Conservation (phyloP, 2,329 filamentous ascomycete genomes). For the Penicillium sp. region DNA sequence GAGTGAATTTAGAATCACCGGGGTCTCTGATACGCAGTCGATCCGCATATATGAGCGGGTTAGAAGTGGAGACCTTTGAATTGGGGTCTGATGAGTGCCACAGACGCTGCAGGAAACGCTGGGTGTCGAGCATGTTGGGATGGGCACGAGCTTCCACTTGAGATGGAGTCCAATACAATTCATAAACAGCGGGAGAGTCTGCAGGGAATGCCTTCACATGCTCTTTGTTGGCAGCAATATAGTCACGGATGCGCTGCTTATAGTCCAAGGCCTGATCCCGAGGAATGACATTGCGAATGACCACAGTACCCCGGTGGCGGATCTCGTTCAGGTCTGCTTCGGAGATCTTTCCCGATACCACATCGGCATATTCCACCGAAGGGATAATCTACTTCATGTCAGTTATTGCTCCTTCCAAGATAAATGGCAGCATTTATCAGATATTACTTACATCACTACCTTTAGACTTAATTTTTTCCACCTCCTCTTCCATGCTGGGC, state of each 20-base stretch:
- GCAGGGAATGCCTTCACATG: slow-evolving; percentile 60
- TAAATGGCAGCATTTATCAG: neutral
- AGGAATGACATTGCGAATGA: slow-evolving; percentile 65
- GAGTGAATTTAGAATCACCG: slow-evolving; percentile 67
- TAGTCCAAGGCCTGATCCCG: slow-evolving; percentile 61
- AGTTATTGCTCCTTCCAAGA: neutral
- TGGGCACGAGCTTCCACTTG: slow-evolving; percentile 68
- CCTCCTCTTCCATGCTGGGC: slow-evolving; percentile 39
- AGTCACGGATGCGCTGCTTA: slow-evolving; percentile 64
- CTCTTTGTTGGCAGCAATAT: slow-evolving; percentile 60
- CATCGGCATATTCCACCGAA: slow-evolving; percentile 41
- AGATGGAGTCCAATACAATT: slow-evolving; percentile 70
- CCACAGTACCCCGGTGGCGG: slow-evolving; percentile 58
- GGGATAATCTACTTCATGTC: slow-evolving; percentile 38
- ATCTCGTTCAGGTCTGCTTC: slow-evolving; percentile 50
- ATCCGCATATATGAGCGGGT: slow-evolving; percentile 68
- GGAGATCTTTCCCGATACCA: slow-evolving; percentile 38
- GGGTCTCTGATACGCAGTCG: slow-evolving; percentile 69
- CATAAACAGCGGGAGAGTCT: slow-evolving; percentile 67
- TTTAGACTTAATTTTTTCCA: slow-evolving; percentile 40
- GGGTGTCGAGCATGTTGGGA: slow-evolving; percentile 60
- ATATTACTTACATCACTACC: slow-evolving; percentile 39
- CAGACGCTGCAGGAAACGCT: slow-evolving; percentile 61
- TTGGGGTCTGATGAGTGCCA: slow-evolving; percentile 59
- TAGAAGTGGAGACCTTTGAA: slow-evolving; percentile 51